Percentiles rank a stretch among this genome's conserved stretches.
These are phyloP conservation scores for Piper betle DNA, from an alignment of 164 flowering plant species.

Conservation along the genomic window DNA sequence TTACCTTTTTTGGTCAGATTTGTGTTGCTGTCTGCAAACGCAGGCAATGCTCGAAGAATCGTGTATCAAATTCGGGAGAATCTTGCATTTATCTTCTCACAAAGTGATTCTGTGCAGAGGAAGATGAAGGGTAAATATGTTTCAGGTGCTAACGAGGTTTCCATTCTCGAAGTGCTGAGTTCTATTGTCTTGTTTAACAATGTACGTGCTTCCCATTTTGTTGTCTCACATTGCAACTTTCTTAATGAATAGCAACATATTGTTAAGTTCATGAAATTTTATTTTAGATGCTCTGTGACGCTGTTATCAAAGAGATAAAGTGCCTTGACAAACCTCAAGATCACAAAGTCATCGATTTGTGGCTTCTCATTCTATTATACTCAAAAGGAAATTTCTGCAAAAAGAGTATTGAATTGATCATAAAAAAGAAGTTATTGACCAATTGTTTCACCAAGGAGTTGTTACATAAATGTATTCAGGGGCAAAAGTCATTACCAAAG, in stretches of 20 bases:
- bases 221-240: not conserved
- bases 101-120: constrained; percentile 22
- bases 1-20: constrained; percentile 71
- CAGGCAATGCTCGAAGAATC: constrained; percentile 46
- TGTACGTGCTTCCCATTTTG: constrained; percentile 16
- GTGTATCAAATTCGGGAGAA: constrained; percentile 59
- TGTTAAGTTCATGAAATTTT: not conserved
- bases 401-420: constrained; percentile 41
- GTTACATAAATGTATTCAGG: constrained; percentile 60
- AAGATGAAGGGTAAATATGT: constrained; percentile 54
- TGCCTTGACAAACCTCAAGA: constrained; percentile 41
- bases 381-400: constrained; percentile 47
- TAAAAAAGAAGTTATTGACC: constrained; percentile 56
- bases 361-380: constrained; percentile 67
- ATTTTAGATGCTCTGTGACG: constrained; percentile 49
- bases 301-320: constrained; percentile 58
- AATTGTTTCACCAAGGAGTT: constrained; percentile 41
- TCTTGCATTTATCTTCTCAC: constrained; percentile 38
- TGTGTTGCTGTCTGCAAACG: constrained; percentile 55
- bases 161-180: constrained; percentile 56
- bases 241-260: not conserved
- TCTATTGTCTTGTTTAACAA: constrained; percentile 66
- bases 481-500: constrained; percentile 51
- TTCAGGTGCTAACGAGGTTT: constrained; percentile 37
- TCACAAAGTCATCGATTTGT: constrained; percentile 70